These are phyloP conservation scores for Lactuca saligna DNA, from an alignment of 129 eudicot species.

Conservation along the genomic window DNA sequence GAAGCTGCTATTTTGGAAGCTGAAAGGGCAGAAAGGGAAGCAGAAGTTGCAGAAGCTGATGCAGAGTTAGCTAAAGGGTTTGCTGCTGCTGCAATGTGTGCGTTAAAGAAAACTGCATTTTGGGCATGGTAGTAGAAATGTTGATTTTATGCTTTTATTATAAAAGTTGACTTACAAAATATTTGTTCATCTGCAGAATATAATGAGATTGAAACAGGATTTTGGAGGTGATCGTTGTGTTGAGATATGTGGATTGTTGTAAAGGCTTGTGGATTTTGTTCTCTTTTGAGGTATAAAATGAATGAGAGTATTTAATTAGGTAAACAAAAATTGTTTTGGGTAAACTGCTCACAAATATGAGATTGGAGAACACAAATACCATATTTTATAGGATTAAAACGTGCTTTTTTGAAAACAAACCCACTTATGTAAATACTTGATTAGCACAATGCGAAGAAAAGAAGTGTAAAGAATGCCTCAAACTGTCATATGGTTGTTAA, in stretches of 20 bases:
- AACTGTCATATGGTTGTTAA: too few species aligned
- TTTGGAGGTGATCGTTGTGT: constrained; percentile 1
- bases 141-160: neutral
- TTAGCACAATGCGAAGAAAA: too few species aligned
- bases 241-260: constrained; percentile 11
- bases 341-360: too few species aligned
- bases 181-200: constrained; percentile 23
- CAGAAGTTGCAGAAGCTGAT: constrained; percentile 87
- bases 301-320: constrained; percentile 6
- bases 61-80: constrained; percentile 67
- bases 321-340: neutral
- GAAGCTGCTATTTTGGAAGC: constrained; percentile 87
- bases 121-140: constrained; percentile 47
- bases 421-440: too few species aligned
- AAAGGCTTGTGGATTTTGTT: constrained; percentile 15
- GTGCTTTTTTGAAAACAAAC: too few species aligned
- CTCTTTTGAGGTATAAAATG: constrained; percentile 3
- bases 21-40: constrained; percentile 79
- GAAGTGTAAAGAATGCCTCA: too few species aligned
- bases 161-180: neutral
- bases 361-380: too few species aligned
- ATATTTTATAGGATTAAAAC: too few species aligned
- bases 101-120: constrained; percentile 43
- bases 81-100: constrained; percentile 66
- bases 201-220: neutral